Evolutionary conservation across 2,329 filamentous ascomycete species (phyloP).

Genomic region (Cladosporium colombiae): DNA sequence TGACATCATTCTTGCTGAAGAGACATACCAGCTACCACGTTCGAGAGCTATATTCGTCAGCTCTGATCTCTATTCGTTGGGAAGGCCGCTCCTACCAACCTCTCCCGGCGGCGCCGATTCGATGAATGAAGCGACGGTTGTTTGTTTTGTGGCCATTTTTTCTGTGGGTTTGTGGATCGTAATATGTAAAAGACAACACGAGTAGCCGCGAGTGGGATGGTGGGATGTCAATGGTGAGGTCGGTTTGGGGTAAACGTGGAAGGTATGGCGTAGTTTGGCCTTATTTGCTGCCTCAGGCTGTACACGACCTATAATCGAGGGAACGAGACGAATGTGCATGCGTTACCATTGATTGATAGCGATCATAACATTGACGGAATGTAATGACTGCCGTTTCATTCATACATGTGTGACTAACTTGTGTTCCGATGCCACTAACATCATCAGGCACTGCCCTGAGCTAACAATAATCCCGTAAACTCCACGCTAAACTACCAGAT

Average conservation of each 20-base stretch:
- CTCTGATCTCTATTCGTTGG: constrained; percentile 22
- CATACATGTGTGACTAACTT: not conserved
- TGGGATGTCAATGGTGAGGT: constrained; percentile 16
- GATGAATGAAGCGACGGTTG: constrained; percentile 71
- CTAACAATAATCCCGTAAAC: constrained; percentile 2
- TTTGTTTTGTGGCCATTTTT: constrained; percentile 35
- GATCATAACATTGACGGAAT: too few relatives aligned
- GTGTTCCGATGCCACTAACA: not conserved
- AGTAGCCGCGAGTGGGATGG: not conserved
- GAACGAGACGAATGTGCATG: too few relatives aligned
- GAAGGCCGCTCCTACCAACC: constrained; percentile 57
- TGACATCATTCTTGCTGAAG: not conserved
- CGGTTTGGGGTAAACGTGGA: not conserved
- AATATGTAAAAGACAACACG: not conserved
- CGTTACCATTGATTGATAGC: too few relatives aligned
- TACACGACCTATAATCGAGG: too few relatives aligned
- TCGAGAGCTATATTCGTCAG: constrained; percentile 65
- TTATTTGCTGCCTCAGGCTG: not conserved
- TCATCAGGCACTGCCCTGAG: not conserved
- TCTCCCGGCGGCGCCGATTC: constrained; percentile 94
- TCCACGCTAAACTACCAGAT: constrained; percentile 7
- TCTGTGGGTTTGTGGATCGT: not conserved
- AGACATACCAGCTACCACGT: constrained; percentile 79
- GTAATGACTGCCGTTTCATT: not conserved
- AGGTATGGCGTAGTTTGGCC: not conserved